Base-by-base conservation (phyloP, 371 early-diverging fungal genomes). In the Rhizopus microsporus region DNA sequence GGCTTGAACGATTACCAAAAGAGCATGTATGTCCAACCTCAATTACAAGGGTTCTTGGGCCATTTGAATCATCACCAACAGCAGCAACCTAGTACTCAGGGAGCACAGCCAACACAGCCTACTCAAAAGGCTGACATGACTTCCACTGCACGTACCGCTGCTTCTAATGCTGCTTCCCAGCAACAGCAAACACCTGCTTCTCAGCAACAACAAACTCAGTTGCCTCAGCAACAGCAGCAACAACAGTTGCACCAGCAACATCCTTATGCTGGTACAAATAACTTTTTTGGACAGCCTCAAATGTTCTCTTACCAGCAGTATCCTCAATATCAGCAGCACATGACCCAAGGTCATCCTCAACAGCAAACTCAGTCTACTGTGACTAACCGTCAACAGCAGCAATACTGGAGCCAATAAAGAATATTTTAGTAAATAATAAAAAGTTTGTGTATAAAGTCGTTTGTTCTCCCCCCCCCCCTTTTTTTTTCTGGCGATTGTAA, bases 1-100 rank as follows among this genome's bases (percentile, higher is more conserved):
- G 63, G 72, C 5, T 64, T 80, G 30, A 72, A 68, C 33, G 80
- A 79, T 53, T 80, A 80, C 34, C 75, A 78, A 51, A 75, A 77
- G 40, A 56, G 69, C 47, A 59, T 65, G 31, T 78, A 79, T 50
- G 67, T 74, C 30, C 57, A 72, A 29, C 77, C 73, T 35, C 73
- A 69, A 43, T 60, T 73, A 34, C 75, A 71, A 37, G 71, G 66
- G 29, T 68, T 74, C 47, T 49, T 74, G 15, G 61, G 48, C 12
- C 60, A 54, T 15, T 50, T 50, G 29, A 56, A 56, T 37, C 45
- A 38, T 7, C 52, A 56, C 45, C 48, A 38, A 40, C 30, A 35
- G 33, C 55, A 52, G 40, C 46, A 46, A 46, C 57, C 32, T 10
- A 30, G 46, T 47, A 31, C 46, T 31, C 55, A 54, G 30, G 23